Evolutionary conservation across 129 eudicot genomes (phyloP).

Genomic region (Calendula officinalis): DNA sequence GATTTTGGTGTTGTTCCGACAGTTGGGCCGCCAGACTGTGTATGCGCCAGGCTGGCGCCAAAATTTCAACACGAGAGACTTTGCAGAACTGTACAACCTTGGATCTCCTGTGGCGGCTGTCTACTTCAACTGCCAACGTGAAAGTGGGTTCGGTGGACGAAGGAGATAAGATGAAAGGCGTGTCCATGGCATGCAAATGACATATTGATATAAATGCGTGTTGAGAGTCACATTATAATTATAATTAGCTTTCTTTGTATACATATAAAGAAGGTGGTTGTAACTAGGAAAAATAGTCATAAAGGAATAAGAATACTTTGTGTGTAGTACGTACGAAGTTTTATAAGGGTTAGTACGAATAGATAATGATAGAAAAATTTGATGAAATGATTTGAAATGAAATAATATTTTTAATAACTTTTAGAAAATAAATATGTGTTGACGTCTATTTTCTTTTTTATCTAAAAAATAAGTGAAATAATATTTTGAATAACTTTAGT

Average conservation of each 20-base stretch:
- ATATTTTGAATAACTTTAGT: too few species aligned
- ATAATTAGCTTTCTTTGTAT: background rate
- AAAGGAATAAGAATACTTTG: slow-evolving; percentile 25
- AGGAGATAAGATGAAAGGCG: slow-evolving; percentile 29
- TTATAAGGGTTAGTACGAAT: too few species aligned
- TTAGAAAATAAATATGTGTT: too few species aligned
- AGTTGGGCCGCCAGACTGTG: slow-evolving; percentile 74
- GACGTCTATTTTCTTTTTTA: too few species aligned
- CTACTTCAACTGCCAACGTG: slow-evolving; percentile 79
- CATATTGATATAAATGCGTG: background rate
- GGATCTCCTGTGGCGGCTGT: slow-evolving; percentile 85
- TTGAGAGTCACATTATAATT: background rate
- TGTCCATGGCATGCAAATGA: slow-evolving; percentile 21
- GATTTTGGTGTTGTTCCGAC: slow-evolving; percentile 64
- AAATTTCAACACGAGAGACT: slow-evolving; percentile 71
- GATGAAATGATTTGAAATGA: too few species aligned
- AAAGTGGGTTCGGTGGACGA: slow-evolving; percentile 76
- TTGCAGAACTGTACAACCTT: slow-evolving; percentile 80
- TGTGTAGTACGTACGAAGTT: slow-evolving; percentile 7
- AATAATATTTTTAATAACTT: too few species aligned
- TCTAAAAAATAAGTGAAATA: too few species aligned
- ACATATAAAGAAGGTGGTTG: slow-evolving; percentile 9
- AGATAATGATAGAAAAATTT: too few species aligned
- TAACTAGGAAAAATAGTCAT: background rate
- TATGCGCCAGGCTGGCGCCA: slow-evolving; percentile 94